Conservation (phyloP, 2,329 filamentous ascomycete genomes). For the Corinectria fuckeliana region DNA sequence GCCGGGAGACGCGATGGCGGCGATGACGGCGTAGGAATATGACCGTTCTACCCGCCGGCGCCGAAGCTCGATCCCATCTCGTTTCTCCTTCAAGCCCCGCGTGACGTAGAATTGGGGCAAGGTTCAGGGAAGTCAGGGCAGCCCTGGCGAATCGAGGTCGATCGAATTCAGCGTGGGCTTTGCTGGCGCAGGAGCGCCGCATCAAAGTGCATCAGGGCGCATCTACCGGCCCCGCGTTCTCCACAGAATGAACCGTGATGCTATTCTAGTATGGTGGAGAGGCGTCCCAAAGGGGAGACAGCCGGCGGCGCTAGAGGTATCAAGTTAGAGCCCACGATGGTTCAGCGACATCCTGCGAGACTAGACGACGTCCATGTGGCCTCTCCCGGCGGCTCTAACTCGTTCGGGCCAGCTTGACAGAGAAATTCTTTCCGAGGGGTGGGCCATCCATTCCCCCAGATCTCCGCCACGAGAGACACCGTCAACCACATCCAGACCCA, state of each 20-base stretch:
- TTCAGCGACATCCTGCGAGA: not conserved
- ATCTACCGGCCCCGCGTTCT: constrained; percentile 22
- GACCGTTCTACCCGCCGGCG: not conserved
- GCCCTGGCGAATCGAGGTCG: constrained; percentile 21
- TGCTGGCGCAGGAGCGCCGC: constrained; percentile 5
- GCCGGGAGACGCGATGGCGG: not conserved
- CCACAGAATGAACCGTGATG: constrained; percentile 29
- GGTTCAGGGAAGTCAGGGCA: not conserved
- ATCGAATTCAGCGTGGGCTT: constrained; percentile 25
- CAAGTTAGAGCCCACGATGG: not conserved
- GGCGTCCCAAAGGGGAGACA: not conserved
- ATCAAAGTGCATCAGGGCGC: constrained; percentile 4
- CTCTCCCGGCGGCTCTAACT: constrained; percentile 32
- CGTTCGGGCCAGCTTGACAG: constrained; percentile 15
- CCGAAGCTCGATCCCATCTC: not conserved
- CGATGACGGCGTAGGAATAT: not conserved
- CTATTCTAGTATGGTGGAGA: constrained; percentile 22
- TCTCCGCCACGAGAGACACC: constrained; percentile 24
- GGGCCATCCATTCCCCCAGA: constrained; percentile 31
- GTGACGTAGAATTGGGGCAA: constrained; percentile 29
- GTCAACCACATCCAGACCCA: constrained; percentile 24
- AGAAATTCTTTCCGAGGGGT: constrained; percentile 32
- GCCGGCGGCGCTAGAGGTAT: constrained; percentile 32
- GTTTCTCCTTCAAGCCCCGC: constrained; percentile 21
- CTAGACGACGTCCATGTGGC: constrained; percentile 4